A percentile compares a stretch with the other conserved stretches of the same genome.
These are phyloP conservation scores for Candida sp. DNA, from an alignment of 1,139 yeast genomes.

Conservation along the genomic window DNA sequence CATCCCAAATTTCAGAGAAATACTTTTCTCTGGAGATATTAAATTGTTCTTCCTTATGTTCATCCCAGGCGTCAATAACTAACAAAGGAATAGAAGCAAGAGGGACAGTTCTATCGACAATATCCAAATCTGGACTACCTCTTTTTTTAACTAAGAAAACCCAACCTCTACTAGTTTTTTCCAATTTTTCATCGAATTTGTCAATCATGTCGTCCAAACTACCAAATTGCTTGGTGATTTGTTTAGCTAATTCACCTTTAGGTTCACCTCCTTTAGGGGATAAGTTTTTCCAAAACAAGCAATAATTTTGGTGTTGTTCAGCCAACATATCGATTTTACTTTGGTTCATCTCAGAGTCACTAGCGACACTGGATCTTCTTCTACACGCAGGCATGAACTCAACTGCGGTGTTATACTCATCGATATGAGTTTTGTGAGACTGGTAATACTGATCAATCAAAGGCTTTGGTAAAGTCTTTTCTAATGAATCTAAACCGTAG, in stretches of 20 bases:
- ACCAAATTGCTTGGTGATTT: constrained; percentile 37
- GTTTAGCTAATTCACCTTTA: constrained; percentile 30
- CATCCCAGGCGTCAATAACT: constrained; percentile 52
- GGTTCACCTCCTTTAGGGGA: constrained; percentile 39
- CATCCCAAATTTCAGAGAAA: constrained; percentile 48
- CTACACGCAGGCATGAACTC: constrained; percentile 34
- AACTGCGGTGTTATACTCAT: constrained; percentile 38
- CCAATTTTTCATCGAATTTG: constrained; percentile 36
- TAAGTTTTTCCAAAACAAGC: constrained; percentile 43
- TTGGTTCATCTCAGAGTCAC: constrained; percentile 34
- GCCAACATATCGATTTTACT: constrained; percentile 39
- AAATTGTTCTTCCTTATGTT: constrained; percentile 48
- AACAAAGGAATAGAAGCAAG: constrained; percentile 41
- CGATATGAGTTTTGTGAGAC: constrained; percentile 42
- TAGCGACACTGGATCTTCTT: constrained; percentile 35
- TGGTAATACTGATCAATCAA: constrained; percentile 40
- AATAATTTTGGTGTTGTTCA: constrained; percentile 44
- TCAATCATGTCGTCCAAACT: constrained; percentile 37
- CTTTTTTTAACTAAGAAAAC: constrained; percentile 40
- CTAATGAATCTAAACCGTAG: constrained; percentile 39
- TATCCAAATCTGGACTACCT: constrained; percentile 36
- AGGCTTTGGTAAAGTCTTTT: constrained; percentile 40
- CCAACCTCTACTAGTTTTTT: constrained; percentile 48
- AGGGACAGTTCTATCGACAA: constrained; percentile 43
- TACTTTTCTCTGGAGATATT: constrained; percentile 46